Evolutionary conservation across 768 basidiomycete species (phyloP).

Genomic region (Hebeloma cylindrosporum): DNA sequence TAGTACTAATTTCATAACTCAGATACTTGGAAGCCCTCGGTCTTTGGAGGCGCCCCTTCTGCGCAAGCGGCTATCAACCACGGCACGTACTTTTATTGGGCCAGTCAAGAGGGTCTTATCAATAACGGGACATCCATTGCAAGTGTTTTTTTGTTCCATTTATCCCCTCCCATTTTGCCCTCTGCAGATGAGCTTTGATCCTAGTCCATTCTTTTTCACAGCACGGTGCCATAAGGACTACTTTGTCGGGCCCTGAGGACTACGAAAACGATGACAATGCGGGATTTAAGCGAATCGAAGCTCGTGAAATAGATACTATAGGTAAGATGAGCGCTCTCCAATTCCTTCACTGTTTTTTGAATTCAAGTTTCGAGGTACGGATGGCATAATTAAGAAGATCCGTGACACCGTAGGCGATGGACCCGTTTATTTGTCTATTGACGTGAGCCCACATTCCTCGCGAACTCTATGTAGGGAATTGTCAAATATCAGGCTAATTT

Average conservation of each 20-base stretch:
- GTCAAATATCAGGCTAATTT: constrained; percentile 4
- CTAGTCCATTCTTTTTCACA: constrained; percentile 64
- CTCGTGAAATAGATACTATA: constrained; percentile 81
- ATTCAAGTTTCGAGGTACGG: constrained; percentile 56
- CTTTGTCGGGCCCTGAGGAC: constrained; percentile 74
- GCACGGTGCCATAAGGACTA: constrained; percentile 88
- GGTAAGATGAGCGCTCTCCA: no score
- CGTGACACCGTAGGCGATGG: constrained; percentile 70
- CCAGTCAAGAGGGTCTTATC: constrained; percentile 79
- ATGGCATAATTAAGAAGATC: constrained; percentile 80
- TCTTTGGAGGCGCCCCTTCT: constrained; percentile 74
- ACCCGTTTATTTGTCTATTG: constrained; percentile 80
- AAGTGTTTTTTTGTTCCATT: constrained; percentile 54
- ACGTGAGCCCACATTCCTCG: no score
- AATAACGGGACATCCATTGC: constrained; percentile 78
- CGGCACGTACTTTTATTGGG: constrained; percentile 91
- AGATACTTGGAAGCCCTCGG: constrained; percentile 76
- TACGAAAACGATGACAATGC: constrained; percentile 74
- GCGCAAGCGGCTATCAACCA: constrained; percentile 78
- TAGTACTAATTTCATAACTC: constrained; percentile 12
- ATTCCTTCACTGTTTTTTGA: background rate
- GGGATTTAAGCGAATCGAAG: constrained; percentile 82
- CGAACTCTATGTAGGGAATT: constrained; percentile 4
- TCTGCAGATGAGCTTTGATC: constrained; percentile 66
- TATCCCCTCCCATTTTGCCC: constrained; percentile 15